Percentiles rank a stretch among this genome's conserved stretches.
phyloP scores from a whole-genome alignment of 2,329 filamentous ascomycete species.

The Mycogone perniciosa region DNA sequence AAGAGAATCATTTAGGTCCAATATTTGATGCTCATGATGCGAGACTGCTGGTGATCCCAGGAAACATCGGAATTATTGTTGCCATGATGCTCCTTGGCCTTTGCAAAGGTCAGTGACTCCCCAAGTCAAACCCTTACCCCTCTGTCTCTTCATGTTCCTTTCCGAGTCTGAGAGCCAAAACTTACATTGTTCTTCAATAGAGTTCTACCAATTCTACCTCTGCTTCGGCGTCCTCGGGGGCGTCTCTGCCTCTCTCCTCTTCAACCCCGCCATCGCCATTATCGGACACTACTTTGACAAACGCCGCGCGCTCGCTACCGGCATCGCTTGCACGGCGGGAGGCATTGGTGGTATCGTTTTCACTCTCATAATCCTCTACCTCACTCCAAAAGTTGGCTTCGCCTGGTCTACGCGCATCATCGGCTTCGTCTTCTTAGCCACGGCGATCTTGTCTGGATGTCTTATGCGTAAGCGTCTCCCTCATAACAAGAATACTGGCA shows the following conservation, averaged over 20 bases:
- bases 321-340: conserved; percentile 60
- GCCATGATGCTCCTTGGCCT: conserved; percentile 52
- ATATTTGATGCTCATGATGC: conserved; percentile 65
- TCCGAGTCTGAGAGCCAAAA: too few relatives aligned
- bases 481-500: conserved; percentile 36
- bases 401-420: conserved; percentile 26
- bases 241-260: conserved; percentile 58
- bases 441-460: conserved; percentile 23
- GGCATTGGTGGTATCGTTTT: conserved; percentile 53
- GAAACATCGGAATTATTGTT: conserved; percentile 49
- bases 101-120: conserved; percentile 5
- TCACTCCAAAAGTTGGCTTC: conserved; percentile 24
- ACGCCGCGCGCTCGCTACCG: conserved; percentile 60
- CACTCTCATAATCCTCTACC: conserved; percentile 24
- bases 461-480: conserved; percentile 40
- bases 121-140: too few relatives aligned
- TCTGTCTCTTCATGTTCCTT: background rate
- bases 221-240: conserved; percentile 63
- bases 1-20: conserved; percentile 35
- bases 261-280: conserved; percentile 60
- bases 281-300: conserved; percentile 63
- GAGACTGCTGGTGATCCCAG: conserved; percentile 49
- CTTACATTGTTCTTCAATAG: conserved; percentile 13
- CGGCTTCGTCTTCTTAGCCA: conserved; percentile 21
- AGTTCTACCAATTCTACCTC: conserved; percentile 67